Conservation (phyloP, 2,329 filamentous ascomycete genomes). For the Albifimbria verrucaria region DNA sequence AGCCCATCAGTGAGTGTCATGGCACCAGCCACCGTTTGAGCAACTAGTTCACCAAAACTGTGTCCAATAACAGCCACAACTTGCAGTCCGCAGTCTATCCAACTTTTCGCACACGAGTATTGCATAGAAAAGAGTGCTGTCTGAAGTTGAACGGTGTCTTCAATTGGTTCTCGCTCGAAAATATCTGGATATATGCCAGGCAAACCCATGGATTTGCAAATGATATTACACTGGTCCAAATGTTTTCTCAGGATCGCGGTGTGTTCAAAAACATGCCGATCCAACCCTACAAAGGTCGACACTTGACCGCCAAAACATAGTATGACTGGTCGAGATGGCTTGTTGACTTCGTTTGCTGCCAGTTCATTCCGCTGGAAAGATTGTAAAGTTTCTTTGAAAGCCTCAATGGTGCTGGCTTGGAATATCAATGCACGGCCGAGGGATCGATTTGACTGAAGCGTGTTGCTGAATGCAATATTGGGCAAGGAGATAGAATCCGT, state of each 20-base stretch:
- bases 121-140: constrained; percentile 36
- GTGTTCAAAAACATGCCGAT: constrained; percentile 24
- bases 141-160: constrained; percentile 31
- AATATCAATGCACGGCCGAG: constrained; percentile 21
- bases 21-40: constrained; percentile 14
- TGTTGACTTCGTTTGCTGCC: not conserved
- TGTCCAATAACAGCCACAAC: constrained; percentile 27
- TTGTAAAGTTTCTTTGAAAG: constrained; percentile 21
- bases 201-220: constrained; percentile 11
- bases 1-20: constrained; percentile 27
- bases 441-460: constrained; percentile 23
- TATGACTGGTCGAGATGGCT: constrained; percentile 22
- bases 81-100: constrained; percentile 31
- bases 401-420: constrained; percentile 7
- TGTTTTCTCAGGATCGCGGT: constrained; percentile 15
- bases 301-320: constrained; percentile 30
- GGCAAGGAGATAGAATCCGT: not conserved
- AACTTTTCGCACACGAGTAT: constrained; percentile 29
- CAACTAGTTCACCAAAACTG: constrained; percentile 37
- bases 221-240: constrained; percentile 8
- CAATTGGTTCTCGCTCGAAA: constrained; percentile 20
- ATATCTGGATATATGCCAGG: constrained; percentile 28
- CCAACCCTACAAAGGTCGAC: constrained; percentile 24
- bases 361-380: constrained; percentile 1
- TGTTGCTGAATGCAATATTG: constrained; percentile 29